phyloP scores from a whole-genome alignment of 345 rosid species.

The Gossypium longicalyx region DNA sequence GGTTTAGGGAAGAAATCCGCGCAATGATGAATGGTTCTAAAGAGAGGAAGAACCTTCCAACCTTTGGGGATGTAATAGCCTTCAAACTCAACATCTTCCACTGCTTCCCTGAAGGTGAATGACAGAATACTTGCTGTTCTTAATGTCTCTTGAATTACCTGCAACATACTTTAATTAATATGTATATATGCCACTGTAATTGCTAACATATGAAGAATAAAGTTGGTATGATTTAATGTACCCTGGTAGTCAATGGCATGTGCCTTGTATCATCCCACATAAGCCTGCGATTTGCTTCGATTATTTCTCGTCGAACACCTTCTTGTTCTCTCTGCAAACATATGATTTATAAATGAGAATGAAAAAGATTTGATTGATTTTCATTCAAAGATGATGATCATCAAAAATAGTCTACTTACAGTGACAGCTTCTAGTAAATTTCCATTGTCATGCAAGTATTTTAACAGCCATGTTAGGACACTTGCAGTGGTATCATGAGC shows the following conservation, averaged over 20 bases:
- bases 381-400: neutral
- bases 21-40: constrained; percentile 77
- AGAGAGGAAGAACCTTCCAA: constrained; percentile 97
- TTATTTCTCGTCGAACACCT: constrained; percentile 42
- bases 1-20: constrained; percentile 71
- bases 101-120: constrained; percentile 92
- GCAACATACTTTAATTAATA: neutral
- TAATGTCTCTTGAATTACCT: constrained; percentile 97
- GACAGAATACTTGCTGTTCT: constrained; percentile 84
- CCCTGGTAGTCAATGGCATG: constrained; percentile 84
- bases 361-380: neutral
- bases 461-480: constrained; percentile 77
- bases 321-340: constrained; percentile 64
- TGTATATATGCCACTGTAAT: neutral
- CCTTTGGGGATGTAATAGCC: constrained; percentile 88
- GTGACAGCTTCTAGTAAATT: constrained; percentile 54
- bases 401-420: constrained; percentile 32
- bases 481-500: constrained; percentile 97
- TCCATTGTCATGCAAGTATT: constrained; percentile 69
- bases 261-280: constrained; percentile 87
- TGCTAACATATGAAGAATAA: neutral
- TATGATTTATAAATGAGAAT: neutral
- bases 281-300: constrained; percentile 48
- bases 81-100: constrained; percentile 69
- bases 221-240: constrained; percentile 20